Conservation (phyloP, 306 rosid genomes). For the Cicer yamashitae region DNA sequence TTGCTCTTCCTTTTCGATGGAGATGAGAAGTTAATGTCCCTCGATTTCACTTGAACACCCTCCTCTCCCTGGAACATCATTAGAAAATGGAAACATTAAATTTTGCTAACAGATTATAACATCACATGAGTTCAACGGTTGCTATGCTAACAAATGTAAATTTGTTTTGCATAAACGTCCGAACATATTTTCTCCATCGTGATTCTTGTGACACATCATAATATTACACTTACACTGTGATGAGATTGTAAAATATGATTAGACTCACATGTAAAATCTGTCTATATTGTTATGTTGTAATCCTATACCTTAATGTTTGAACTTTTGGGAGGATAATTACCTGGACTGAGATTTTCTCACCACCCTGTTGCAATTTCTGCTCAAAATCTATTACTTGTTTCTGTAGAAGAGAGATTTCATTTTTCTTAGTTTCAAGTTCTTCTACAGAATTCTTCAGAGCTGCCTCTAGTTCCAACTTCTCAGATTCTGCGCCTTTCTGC, state of each 20-base stretch:
- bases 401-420: conserved; percentile 60
- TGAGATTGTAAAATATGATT: neutral
- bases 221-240: neutral
- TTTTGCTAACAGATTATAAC: conserved; percentile 22
- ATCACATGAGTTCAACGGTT: neutral
- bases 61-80: conserved; percentile 63
- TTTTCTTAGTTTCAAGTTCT: conserved; percentile 76
- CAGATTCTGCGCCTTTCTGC: conserved; percentile 71
- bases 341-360: conserved; percentile 59
- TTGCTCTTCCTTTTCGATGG: conserved; percentile 81
- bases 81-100: conserved; percentile 32
- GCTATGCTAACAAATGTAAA: neutral
- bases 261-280: neutral
- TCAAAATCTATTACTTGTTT: conserved; percentile 76
- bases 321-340: conserved; percentile 49
- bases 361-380: conserved; percentile 66
- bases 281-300: neutral
- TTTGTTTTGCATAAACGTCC: neutral
- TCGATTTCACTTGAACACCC: conserved; percentile 68
- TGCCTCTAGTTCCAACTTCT: conserved; percentile 64
- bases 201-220: too few species aligned
- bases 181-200: too few species aligned
- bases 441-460: conserved; percentile 65
- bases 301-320: conserved; percentile 10
- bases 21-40: conserved; percentile 69